phyloP scores from a whole-genome alignment of 2,329 filamentous ascomycete species.

The Penicillium sp. region DNA sequence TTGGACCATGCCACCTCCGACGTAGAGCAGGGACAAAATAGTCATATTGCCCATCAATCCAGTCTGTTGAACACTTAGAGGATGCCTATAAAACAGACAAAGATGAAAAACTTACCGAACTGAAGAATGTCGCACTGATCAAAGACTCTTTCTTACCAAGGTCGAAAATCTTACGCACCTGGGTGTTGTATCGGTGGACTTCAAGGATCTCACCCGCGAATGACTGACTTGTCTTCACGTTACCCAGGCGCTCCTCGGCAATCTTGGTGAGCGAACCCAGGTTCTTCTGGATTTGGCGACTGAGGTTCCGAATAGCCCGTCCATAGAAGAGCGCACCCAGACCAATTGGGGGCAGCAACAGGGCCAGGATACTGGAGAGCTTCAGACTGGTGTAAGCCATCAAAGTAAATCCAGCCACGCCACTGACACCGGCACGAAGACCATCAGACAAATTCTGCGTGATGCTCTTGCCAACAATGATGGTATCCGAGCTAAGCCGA shows the following conservation, averaged over 20 bases:
- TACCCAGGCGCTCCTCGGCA: slow-evolving; percentile 94
- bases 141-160: slow-evolving; percentile 85
- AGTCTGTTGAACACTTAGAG: slow-evolving; percentile 57
- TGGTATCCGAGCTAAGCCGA: slow-evolving; percentile 90
- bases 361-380: slow-evolving; percentile 79
- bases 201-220: slow-evolving; percentile 94
- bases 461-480: slow-evolving; percentile 97
- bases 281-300: slow-evolving; percentile 90
- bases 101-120: slow-evolving; percentile 47
- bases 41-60: slow-evolving; percentile 97
- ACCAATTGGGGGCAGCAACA: slow-evolving; percentile 90
- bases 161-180: slow-evolving; percentile 88
- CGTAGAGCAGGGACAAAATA: slow-evolving; percentile 84
- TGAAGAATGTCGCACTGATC: slow-evolving; percentile 89
- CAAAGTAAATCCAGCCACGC: slow-evolving; percentile 81
- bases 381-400: slow-evolving; percentile 97
- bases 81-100: neutral
- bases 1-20: slow-evolving; percentile 87
- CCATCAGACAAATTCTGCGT: slow-evolving; percentile 97
- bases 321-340: slow-evolving; percentile 91
- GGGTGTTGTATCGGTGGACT: slow-evolving; percentile 84
- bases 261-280: slow-evolving; percentile 93
- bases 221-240: slow-evolving; percentile 93
- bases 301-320: slow-evolving; percentile 82
- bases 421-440: slow-evolving; percentile 86